Evolutionary conservation across 2,329 filamentous ascomycete species (phyloP).

Genomic region (Pyrenochaeta sp.): DNA sequence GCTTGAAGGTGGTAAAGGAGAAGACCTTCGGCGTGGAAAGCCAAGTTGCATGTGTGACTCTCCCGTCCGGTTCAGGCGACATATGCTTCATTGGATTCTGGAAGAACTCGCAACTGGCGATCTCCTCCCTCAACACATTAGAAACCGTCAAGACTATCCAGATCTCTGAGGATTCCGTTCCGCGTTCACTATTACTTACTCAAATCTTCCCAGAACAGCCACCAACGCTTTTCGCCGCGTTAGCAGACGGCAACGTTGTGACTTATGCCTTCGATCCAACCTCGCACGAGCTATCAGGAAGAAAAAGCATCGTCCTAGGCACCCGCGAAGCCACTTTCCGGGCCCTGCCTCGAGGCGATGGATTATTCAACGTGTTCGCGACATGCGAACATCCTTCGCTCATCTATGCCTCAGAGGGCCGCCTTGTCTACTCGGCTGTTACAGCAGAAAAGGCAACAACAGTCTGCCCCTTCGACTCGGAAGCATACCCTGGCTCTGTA

Average conservation of each 20-base stretch:
- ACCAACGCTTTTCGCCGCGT: conserved; percentile 84
- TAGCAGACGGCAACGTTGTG: conserved; percentile 91
- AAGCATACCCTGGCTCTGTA: conserved; percentile 81
- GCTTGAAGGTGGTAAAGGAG: conserved; percentile 65
- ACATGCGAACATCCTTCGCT: conserved; percentile 94
- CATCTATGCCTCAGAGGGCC: conserved; percentile 87
- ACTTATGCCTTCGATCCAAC: conserved; percentile 76
- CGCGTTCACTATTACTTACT: conserved; percentile 80
- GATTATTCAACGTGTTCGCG: conserved; percentile 82
- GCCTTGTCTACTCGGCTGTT: conserved; percentile 91
- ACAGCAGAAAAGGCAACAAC: conserved; percentile 85
- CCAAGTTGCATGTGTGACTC: conserved; percentile 85
- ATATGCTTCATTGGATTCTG: conserved; percentile 88
- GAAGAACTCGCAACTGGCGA: conserved; percentile 78
- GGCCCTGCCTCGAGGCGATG: conserved; percentile 72
- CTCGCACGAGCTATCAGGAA: conserved; percentile 71
- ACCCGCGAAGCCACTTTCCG: conserved; percentile 86
- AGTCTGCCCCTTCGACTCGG: conserved; percentile 82
- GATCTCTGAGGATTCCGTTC: conserved; percentile 73
- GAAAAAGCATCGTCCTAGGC: conserved; percentile 85
- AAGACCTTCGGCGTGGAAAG: conserved; percentile 71
- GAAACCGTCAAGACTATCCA: conserved; percentile 68
- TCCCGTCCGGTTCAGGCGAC: conserved; percentile 69
- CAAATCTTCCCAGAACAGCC: conserved; percentile 73
- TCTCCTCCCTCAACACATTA: conserved; percentile 74